phyloP scores from a whole-genome alignment of 305 asterid genomes.

The Fraxinus latifolia region DNA sequence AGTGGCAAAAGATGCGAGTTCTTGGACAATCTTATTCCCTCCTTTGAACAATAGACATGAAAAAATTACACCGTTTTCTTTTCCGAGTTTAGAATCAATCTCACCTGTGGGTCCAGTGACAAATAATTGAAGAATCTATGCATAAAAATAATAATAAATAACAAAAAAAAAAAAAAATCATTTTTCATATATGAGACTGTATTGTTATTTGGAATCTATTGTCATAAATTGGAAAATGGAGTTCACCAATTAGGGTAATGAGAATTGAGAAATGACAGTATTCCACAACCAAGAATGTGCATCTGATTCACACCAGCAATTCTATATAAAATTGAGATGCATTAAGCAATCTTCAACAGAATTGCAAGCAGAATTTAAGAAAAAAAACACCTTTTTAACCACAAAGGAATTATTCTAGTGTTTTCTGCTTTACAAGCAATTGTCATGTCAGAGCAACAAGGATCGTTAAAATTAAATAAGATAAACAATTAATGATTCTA shows the following conservation, averaged over 20 bases:
- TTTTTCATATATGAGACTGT: neutral
- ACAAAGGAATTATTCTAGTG: slow-evolving; percentile 31
- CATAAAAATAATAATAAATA: neutral
- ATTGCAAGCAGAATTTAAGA: slow-evolving; percentile 30
- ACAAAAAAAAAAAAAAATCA: neutral
- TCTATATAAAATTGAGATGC: slow-evolving; percentile 30
- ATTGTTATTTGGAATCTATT: neutral
- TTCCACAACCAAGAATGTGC: slow-evolving; percentile 23
- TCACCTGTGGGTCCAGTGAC: neutral
- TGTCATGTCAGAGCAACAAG: slow-evolving; percentile 25
- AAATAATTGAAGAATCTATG: neutral
- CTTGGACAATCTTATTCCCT: neutral
- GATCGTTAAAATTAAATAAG: neutral
- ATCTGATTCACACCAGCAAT: slow-evolving; percentile 23
- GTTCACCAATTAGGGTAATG: neutral
- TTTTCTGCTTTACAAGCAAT: slow-evolving; percentile 15
- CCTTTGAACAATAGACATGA: neutral
- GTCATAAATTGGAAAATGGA: neutral
- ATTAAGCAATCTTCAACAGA: slow-evolving; percentile 38
- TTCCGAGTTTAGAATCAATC: neutral
- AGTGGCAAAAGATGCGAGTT: neutral
- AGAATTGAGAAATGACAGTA: slow-evolving; percentile 22
- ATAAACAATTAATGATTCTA: slow-evolving; percentile 1
- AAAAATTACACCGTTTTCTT: neutral
- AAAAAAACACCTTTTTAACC: slow-evolving; percentile 30